phyloP scores from a whole-genome alignment of 148 eudicot species.

The Chenopodium suecicum region DNA sequence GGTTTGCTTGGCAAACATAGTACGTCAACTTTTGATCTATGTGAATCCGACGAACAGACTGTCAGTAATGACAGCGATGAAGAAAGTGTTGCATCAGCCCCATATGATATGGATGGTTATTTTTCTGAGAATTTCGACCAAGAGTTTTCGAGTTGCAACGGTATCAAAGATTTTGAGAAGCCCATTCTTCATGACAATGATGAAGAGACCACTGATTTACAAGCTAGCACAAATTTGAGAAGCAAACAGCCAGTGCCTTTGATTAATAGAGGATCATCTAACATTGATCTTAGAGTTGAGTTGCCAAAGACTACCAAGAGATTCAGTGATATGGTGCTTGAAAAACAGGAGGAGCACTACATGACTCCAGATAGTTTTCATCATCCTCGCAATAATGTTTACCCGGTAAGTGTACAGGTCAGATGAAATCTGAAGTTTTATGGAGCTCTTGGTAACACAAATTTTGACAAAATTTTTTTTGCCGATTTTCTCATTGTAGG shows the following conservation, averaged over 20 bases:
- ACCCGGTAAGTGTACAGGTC: conserved; percentile 45
- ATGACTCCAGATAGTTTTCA: conserved; percentile 36
- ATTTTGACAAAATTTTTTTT: neutral
- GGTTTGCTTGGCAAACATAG: conserved; percentile 52
- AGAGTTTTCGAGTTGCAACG: conserved; percentile 34
- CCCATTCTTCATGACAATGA: conserved; percentile 13
- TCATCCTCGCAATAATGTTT: conserved; percentile 26
- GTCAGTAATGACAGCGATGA: conserved; percentile 37
- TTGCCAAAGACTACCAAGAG: conserved; percentile 43
- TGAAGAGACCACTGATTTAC: conserved; percentile 28
- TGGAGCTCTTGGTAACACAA: neutral
- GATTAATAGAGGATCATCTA: conserved; percentile 58
- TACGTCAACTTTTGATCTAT: conserved; percentile 31
- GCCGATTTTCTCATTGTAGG: conserved; percentile 41
- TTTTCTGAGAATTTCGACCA: conserved; percentile 57
- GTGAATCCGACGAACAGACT: conserved; percentile 41
- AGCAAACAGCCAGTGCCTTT: conserved; percentile 26
- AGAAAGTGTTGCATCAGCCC: conserved; percentile 76
- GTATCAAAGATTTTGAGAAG: conserved; percentile 20
- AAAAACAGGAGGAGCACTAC: conserved; percentile 23
- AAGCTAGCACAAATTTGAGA: conserved; percentile 8
- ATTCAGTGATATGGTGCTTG: conserved; percentile 32
- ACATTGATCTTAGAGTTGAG: conserved; percentile 48
- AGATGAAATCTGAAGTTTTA: conserved; percentile 14
- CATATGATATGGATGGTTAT: conserved; percentile 42